Percentiles rank a stretch among this genome's conserved stretches.
Conservation (phyloP, 2,329 filamentous ascomycete genomes). For the Trichoderma sp. region DNA sequence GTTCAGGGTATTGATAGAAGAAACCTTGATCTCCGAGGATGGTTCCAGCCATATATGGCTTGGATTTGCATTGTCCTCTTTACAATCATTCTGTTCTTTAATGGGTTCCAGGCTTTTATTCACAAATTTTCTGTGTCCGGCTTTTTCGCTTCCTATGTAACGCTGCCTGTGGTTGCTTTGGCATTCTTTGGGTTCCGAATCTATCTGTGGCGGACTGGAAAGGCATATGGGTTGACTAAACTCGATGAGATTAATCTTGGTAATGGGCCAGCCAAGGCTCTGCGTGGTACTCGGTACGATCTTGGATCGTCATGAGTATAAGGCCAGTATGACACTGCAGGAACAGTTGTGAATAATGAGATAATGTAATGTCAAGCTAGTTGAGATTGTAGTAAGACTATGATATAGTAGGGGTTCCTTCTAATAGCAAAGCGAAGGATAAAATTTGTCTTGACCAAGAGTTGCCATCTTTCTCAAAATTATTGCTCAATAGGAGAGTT, state of each 20-base stretch:
- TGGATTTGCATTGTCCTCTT: constrained; percentile 47
- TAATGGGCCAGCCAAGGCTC: constrained; percentile 16
- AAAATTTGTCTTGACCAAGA: not conserved
- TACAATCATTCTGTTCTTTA: constrained; percentile 45
- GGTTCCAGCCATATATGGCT: constrained; percentile 41
- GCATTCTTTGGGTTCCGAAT: constrained; percentile 42
- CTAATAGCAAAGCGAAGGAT: not conserved
- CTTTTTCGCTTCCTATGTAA: constrained; percentile 45
- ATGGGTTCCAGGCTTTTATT: constrained; percentile 47
- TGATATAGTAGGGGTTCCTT: not conserved
- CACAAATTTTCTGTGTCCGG: constrained; percentile 39
- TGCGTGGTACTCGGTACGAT: constrained; percentile 17
- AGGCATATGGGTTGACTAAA: constrained; percentile 2
- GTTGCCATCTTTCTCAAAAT: not conserved
- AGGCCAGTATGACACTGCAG: not conserved
- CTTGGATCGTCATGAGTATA: not conserved
- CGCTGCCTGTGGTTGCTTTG: constrained; percentile 32
- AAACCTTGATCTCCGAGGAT: constrained; percentile 33
- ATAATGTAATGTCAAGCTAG: not conserved
- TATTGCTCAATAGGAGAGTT: not conserved
- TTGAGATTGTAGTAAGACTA: not conserved
- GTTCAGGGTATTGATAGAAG: constrained; percentile 41
- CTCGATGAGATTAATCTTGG: constrained; percentile 18
- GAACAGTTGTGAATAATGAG: not conserved
- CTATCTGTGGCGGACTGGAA: constrained; percentile 8